phyloP scores from a whole-genome alignment of 2,329 filamentous ascomycete genomes.

The Hypocreales sp. region DNA sequence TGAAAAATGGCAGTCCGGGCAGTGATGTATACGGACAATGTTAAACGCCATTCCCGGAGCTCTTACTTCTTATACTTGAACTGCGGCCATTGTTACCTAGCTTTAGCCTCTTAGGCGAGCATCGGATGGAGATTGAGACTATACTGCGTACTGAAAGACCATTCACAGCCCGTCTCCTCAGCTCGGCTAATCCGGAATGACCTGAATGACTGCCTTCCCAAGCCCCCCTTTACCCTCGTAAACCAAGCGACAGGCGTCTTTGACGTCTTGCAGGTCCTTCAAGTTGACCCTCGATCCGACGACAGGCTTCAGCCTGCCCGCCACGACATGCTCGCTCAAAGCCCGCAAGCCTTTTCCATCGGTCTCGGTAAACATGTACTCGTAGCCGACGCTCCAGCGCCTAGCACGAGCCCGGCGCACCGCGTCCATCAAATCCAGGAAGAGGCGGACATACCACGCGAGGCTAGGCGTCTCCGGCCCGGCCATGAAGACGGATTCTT shows the following conservation, averaged over 20 bases:
- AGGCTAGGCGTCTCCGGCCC: conserved; percentile 10
- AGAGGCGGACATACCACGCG: conserved; percentile 8
- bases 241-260: conserved; percentile 18
- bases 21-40: no score
- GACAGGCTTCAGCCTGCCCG: conserved; percentile 7
- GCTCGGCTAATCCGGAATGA: not conserved
- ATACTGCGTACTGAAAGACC: no score
- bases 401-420: conserved; percentile 13
- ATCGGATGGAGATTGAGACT: no score
- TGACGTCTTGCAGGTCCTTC: conserved; percentile 18
- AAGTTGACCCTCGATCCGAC: conserved; percentile 10
- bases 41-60: no score
- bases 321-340: conserved; percentile 5
- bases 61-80: no score
- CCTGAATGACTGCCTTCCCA: conserved; percentile 20
- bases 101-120: no score
- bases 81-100: no score
- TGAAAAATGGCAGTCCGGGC: no score
- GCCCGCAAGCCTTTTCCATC: conserved; percentile 12
- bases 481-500: conserved; percentile 12
- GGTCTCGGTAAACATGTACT: conserved; percentile 18
- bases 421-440: conserved; percentile 16
- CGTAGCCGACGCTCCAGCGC: conserved; percentile 19
- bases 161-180: no score
- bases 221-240: conserved; percentile 22